Percentiles rank a stretch among this genome's conserved stretches.
phyloP scores from a whole-genome alignment of 2,329 filamentous ascomycete genomes.

The Fusarium secorum region DNA sequence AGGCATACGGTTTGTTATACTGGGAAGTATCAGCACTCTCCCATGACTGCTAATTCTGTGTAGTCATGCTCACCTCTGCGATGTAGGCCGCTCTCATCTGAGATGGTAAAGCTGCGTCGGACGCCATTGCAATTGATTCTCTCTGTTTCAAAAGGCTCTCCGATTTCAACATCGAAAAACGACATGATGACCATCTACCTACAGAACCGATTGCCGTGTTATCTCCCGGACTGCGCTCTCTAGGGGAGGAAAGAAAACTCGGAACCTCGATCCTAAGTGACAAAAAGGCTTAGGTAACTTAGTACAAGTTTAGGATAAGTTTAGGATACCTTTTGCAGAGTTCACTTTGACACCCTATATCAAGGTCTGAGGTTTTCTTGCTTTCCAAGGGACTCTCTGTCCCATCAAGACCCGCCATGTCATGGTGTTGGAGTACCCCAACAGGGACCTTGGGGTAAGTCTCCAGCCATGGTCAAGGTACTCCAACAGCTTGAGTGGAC shows the following conservation, averaged over 20 bases:
- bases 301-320: accelerated
- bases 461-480: background rate
- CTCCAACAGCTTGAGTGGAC: background rate
- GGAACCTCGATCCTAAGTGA: too few relatives aligned
- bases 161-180: accelerated
- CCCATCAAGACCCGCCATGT: background rate
- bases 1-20: conserved; percentile 13
- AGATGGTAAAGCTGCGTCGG: background rate
- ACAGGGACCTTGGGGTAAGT: conserved; percentile 6
- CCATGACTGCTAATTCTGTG: background rate
- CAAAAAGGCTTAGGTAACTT: too few relatives aligned
- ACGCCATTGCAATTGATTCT: background rate
- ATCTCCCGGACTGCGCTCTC: background rate
- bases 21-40: background rate
- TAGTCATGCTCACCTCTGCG: background rate
- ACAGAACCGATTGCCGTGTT: background rate
- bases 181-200: too few relatives aligned
- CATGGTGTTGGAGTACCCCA: conserved; percentile 1
- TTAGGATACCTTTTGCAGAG: too few relatives aligned
- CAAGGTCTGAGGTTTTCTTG: too few relatives aligned
- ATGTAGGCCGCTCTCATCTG: conserved; percentile 10
- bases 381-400: too few relatives aligned
- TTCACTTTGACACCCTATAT: too few relatives aligned
- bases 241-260: too few relatives aligned
- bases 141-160: accelerated